Evolutionary conservation across 345 rosid genomes (phyloP), one percentile per base, ranked within the genome.

Genomic region (Arabis hirsuta): DNA sequence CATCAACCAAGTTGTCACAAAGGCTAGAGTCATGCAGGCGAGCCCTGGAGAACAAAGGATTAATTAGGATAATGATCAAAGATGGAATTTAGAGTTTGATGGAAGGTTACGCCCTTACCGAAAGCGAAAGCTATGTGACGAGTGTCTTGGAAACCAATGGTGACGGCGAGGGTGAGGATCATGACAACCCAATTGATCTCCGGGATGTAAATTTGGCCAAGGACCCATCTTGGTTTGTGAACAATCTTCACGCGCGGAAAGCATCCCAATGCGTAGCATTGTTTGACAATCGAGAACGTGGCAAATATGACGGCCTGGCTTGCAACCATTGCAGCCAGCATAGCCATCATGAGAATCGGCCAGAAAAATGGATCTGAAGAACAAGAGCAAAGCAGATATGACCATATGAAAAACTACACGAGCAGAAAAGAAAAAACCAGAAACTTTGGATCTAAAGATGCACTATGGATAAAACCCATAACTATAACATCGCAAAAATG

Each of bases 141-240:
- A 36, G 83, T 80, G 84, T 85, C 86, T 64, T 53, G 87, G 78
- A 82, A 87, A 62, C 90, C 85, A 58, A 85, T 48, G 12, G 86
- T 86, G 62, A 91, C 86, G 29, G 86, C 80, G 65, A 90, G 84
- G 65, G 94, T 80, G 71, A 95, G 90, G 82, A 91, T 73, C 97
- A 95, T 85, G 47, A 88, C 93, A 54, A 86, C 83, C 99, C 99
- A 95, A 62, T 95, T 95, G 69, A 95, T 86, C 89, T 91, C 98
- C 6, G 98, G 99, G 72, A 95, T 87, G 83, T 84, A 91, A 69
- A 88, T 87, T 73, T 90, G 96, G 67, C 92, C 90, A 78, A 67
- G 84, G 58, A 82, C 68, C 96, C 97, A 95, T 76, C 86, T 86
- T 62, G 90, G 80, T 77, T 89, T 88, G 80, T 86, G 94, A 52